Evolutionary conservation across 495 filamentous ascomycete genomes (phyloP), one percentile per base, ranked within the genome.

Genomic region (Xylaria palmicola): DNA sequence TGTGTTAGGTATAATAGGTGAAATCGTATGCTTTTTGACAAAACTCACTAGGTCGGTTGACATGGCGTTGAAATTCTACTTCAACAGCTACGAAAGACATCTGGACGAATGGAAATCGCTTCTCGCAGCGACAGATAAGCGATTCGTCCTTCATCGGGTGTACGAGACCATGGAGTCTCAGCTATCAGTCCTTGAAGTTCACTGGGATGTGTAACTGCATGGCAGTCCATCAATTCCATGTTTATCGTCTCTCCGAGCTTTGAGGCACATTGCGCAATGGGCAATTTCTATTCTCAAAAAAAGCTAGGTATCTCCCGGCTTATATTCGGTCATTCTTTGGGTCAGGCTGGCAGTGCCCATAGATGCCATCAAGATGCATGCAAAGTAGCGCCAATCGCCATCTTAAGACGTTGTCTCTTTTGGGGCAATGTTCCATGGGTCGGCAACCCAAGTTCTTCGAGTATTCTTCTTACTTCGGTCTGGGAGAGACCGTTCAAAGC

Each of bases 61-160:
- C 49, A 52, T 59, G 47, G 40, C 40, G 39, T 22, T 64, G 50
- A 47, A 53, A 39, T 49, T 45, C 37, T 54, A 45, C 49, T 59
- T 64, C 45, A 58, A 54, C 29, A 40, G 36, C 49, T 49, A 50
- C 41, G 55, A 59, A 54, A 44, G 56, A 58, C 27, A 53, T 51
- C 55, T 64, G 20, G 62, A 64, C 32, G 62, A 64, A 50, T 64
- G 62, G 56, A 64, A 64, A 56, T 20, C 56, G 19, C 62, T 64
- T 32, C 37, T 64, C 62, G 56, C 49, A 32, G 62, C 49, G 40
- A 50, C 56, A 59, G 56, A 64, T 56, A 41, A 59, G 40, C 55
- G 56, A 56, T 64, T 64, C 27, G 54, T 63, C 47, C 61, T 63
- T 54, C 53, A 53, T 45, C 12, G 19, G 53, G 61, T 57, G 54